Evolutionary conservation across 495 filamentous ascomycete species (phyloP).

Genomic region (Pseudevernia furfuracea): DNA sequence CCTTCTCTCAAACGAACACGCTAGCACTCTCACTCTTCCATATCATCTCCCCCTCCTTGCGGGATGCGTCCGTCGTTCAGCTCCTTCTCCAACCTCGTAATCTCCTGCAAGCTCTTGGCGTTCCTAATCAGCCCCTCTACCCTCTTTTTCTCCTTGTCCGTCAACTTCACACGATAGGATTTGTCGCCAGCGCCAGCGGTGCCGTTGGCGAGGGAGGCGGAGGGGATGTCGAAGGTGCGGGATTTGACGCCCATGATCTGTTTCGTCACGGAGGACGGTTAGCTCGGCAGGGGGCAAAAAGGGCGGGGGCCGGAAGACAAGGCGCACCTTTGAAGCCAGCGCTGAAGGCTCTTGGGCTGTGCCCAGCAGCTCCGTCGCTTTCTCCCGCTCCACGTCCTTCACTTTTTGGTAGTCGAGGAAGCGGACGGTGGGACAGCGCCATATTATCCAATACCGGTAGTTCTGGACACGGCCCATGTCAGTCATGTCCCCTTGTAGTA

Average conservation of each 20-base stretch:
- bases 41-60: constrained; percentile 53
- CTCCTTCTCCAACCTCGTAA: constrained; percentile 73
- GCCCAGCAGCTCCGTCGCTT: constrained; percentile 76
- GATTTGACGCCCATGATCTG: constrained; percentile 85
- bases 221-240: constrained; percentile 63
- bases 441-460: constrained; percentile 88
- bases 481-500: not conserved
- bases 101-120: constrained; percentile 80
- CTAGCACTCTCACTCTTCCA: constrained; percentile 18
- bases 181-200: constrained; percentile 45
- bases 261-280: not conserved
- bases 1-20: not conserved
- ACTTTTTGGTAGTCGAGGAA: constrained; percentile 94
- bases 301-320: not conserved
- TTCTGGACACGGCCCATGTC: constrained; percentile 46
- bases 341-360: constrained; percentile 65
- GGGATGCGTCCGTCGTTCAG: constrained; percentile 81
- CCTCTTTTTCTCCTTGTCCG: constrained; percentile 59
- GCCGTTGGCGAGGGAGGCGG: constrained; percentile 35
- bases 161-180: constrained; percentile 61
- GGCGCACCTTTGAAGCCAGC: constrained; percentile 60
- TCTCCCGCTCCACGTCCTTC: constrained; percentile 69
- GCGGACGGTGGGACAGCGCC: constrained; percentile 71
- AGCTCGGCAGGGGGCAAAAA: not conserved
- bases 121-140: constrained; percentile 69